Evolutionary conservation across 2,329 filamentous ascomycete genomes (phyloP).

Genomic region (Parascedosporium putredinis): DNA sequence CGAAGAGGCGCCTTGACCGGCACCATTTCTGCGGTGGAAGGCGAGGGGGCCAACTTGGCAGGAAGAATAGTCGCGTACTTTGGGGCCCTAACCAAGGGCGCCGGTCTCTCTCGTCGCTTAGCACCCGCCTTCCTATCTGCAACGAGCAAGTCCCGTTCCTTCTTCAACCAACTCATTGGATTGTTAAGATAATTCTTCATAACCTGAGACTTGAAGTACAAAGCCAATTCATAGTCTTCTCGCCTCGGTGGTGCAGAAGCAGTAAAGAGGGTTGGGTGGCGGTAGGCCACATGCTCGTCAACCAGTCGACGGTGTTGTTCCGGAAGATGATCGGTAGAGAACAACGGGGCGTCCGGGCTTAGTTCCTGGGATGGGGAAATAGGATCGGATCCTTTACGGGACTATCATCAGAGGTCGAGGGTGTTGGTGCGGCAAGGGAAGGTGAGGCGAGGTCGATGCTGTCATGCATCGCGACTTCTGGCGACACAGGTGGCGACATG

Average conservation of each 20-base stretch:
- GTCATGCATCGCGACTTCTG: constrained; percentile 28
- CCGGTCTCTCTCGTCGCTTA: constrained; percentile 12
- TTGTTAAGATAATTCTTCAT: constrained; percentile 34
- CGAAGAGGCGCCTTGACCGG: not conserved
- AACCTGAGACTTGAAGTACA: constrained; percentile 43
- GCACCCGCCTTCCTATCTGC: constrained; percentile 35
- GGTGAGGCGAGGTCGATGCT: constrained; percentile 21
- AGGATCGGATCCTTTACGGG: constrained; percentile 42
- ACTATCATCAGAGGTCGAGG: constrained; percentile 17
- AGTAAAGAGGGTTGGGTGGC: constrained; percentile 30
- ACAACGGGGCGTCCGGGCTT: constrained; percentile 32
- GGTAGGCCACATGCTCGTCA: constrained; percentile 37
- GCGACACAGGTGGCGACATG: constrained; percentile 51
- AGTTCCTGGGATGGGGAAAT: constrained; percentile 37
- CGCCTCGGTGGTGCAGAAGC: constrained; percentile 34
- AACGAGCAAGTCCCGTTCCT: constrained; percentile 36
- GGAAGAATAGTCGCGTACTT: constrained; percentile 30
- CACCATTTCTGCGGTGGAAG: not conserved
- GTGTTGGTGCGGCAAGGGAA: constrained; percentile 14
- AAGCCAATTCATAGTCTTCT: constrained; percentile 42
- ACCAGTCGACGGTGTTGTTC: constrained; percentile 33
- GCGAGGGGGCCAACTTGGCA: constrained; percentile 20
- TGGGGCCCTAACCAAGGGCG: not conserved
- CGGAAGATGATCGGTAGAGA: constrained; percentile 34
- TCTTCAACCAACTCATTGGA: constrained; percentile 35